These are phyloP conservation scores for Teunomyces funiuensis DNA, from an alignment of 805 yeast genomes.

Conservation along the genomic window DNA sequence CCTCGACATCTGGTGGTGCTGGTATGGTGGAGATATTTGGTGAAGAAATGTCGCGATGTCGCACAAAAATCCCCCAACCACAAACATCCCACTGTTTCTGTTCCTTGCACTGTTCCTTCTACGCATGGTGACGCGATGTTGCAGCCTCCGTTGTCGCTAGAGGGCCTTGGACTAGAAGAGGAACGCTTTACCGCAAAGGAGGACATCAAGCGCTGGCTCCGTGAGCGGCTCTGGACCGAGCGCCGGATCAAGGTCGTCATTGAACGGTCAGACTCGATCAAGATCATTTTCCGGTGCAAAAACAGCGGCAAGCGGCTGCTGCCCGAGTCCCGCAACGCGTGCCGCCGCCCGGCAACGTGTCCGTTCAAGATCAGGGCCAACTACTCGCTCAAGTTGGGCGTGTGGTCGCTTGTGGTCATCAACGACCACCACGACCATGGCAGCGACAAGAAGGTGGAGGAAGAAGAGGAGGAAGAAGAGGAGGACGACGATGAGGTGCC, in stretches of 20 bases:
- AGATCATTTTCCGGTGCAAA: conserved; percentile 63
- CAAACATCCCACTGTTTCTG: neutral
- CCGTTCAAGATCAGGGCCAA: conserved; percentile 69
- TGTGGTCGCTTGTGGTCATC: conserved; percentile 62
- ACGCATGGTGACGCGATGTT: neutral
- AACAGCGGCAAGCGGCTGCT: conserved; percentile 22
- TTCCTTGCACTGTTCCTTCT: too few relatives aligned
- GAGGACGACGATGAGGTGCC: neutral
- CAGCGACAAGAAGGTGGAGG: neutral
- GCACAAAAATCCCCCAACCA: neutral
- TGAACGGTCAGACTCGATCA: conserved; percentile 59
- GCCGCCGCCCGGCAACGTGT: conserved; percentile 39
- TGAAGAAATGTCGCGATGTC: neutral
- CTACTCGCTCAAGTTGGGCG: conserved; percentile 48
- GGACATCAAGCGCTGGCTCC: conserved; percentile 64
- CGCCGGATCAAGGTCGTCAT: conserved; percentile 58
- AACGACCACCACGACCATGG: conserved; percentile 60
- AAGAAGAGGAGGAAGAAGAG: neutral
- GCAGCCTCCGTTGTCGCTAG: conserved; percentile 7
- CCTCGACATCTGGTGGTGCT: neutral
- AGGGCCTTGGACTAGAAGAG: conserved; percentile 20
- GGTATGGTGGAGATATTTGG: neutral
- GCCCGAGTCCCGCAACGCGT: conserved; percentile 16
- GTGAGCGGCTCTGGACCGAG: conserved; percentile 39
- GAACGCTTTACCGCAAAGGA: conserved; percentile 35